phyloP scores from a whole-genome alignment of 495 filamentous ascomycete species.

The Letharia columbiana region DNA sequence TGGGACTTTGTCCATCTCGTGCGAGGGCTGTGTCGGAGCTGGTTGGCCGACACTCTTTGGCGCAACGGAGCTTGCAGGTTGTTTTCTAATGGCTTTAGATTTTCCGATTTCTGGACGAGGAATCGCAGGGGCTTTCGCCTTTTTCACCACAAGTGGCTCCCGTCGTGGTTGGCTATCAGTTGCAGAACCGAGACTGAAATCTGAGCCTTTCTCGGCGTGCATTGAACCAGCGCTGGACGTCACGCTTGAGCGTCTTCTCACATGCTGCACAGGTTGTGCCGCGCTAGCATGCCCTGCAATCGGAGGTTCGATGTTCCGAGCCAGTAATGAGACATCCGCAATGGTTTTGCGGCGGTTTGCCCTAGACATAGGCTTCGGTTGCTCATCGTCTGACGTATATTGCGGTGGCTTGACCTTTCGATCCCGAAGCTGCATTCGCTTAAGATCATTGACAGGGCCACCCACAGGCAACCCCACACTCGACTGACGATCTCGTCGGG shows the following conservation, averaged over 20 bases:
- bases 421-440: slow-evolving; percentile 63
- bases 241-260: slow-evolving; percentile 34
- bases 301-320: slow-evolving; percentile 8
- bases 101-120: slow-evolving; percentile 42
- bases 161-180: slow-evolving; percentile 30
- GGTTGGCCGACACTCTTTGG: not conserved
- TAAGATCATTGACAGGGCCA: slow-evolving; percentile 36
- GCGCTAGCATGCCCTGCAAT: slow-evolving; percentile 22
- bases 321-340: slow-evolving; percentile 35
- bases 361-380: slow-evolving; percentile 39
- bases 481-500: slow-evolving; percentile 54
- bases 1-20: slow-evolving; percentile 17
- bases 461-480: slow-evolving; percentile 30
- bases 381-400: slow-evolving; percentile 45
- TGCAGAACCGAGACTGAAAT: slow-evolving; percentile 32
- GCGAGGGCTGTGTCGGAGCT: slow-evolving; percentile 11
- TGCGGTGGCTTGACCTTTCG: slow-evolving; percentile 51
- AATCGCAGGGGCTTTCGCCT: slow-evolving; percentile 34
- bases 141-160: slow-evolving; percentile 36
- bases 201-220: slow-evolving; percentile 24
- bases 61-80: slow-evolving; percentile 6
- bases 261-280: slow-evolving; percentile 24
- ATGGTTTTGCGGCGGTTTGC: slow-evolving; percentile 59
- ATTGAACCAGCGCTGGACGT: slow-evolving; percentile 33
- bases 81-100: slow-evolving; percentile 35